Percentiles rank a stretch among this genome's conserved stretches.
Evolutionary conservation across 768 basidiomycete genomes (phyloP).

Genomic region (Lactifluus subvellereus): DNA sequence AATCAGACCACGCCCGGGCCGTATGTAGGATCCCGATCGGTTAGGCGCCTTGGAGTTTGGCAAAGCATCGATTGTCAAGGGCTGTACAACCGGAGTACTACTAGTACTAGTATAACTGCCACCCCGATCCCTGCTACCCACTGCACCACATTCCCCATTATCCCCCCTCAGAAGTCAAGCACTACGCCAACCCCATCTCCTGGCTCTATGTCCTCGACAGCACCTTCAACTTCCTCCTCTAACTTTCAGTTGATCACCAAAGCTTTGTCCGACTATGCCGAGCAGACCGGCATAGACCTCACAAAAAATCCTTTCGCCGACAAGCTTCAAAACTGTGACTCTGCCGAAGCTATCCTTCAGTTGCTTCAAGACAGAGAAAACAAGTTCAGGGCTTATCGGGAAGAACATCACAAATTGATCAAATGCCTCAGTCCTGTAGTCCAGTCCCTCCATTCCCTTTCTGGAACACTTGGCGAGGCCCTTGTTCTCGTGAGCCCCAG

Average conservation of each 20-base stretch:
- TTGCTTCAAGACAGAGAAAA: not conserved
- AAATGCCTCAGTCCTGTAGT: not conserved
- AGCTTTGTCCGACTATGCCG: not conserved
- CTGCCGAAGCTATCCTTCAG: not conserved
- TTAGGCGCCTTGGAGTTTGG: no score
- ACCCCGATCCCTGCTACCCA: no score
- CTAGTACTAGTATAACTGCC: no score
- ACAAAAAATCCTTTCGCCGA: not conserved
- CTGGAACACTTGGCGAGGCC: not conserved
- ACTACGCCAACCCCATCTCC: not conserved
- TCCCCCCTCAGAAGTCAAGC: not conserved
- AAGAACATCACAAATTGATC: not conserved
- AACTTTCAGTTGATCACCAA: not conserved
- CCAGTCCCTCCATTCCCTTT: not conserved
- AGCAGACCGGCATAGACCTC: not conserved
- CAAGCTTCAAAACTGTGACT: not conserved
- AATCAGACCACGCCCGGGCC: no score
- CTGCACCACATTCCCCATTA: no score
- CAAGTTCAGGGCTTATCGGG: not conserved
- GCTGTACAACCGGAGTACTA: no score
- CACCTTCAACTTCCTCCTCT: not conserved
- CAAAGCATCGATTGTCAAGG: no score
- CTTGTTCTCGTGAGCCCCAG: not conserved
- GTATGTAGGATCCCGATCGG: no score
- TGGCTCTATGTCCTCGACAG: not conserved